Conservation (phyloP, 2,329 filamentous ascomycete species). For the Pestalotiopsis sp. region DNA sequence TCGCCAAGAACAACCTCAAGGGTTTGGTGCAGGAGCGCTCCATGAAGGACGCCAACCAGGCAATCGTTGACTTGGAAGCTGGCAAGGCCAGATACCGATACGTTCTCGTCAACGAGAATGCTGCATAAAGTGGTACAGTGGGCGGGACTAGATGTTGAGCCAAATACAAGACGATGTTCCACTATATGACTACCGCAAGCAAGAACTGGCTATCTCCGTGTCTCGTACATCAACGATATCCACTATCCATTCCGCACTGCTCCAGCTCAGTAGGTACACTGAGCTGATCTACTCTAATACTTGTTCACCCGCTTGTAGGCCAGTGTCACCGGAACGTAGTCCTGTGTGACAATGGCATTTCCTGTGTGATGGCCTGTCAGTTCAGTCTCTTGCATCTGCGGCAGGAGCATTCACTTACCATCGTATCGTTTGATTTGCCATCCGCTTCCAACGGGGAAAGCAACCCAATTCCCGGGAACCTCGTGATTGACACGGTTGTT, state of each 20-base stretch:
- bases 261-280: not conserved
- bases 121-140: not conserved
- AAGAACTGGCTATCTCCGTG: not conserved
- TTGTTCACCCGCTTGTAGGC: constrained; percentile 26
- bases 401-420: constrained; percentile 28
- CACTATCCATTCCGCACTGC: not conserved
- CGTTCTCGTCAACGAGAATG: constrained; percentile 27
- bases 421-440: constrained; percentile 41
- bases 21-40: constrained; percentile 50
- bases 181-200: no score
- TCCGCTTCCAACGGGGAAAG: constrained; percentile 28
- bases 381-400: not conserved
- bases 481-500: constrained; percentile 20
- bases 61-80: constrained; percentile 44
- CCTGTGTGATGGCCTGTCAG: constrained; percentile 11
- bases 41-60: constrained; percentile 46
- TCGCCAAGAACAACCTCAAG: constrained; percentile 48
- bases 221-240: not conserved
- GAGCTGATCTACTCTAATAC: not conserved
- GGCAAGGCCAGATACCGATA: constrained; percentile 39
- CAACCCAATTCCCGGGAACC: constrained; percentile 34
- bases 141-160: not conserved
- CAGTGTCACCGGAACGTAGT: constrained; percentile 37
- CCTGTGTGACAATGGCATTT: constrained; percentile 27
- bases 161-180: not conserved